Base-by-base conservation (phyloP, 495 filamentous ascomycete genomes). In the Penicillium antarcticum region DNA sequence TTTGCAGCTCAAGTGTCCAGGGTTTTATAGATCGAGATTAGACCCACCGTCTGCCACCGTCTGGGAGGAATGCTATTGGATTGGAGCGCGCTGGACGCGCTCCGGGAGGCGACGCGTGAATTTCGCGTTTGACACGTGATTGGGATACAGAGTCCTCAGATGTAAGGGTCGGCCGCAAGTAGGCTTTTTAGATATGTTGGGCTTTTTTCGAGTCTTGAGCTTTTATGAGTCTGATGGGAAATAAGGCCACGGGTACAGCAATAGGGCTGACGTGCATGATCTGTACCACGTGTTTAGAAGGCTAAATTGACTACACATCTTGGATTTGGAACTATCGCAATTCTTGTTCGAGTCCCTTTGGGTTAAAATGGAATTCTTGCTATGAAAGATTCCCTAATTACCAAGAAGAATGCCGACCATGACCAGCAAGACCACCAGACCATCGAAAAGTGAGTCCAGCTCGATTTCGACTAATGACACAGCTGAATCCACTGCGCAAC, bases 401-500 rank as follows among this genome's bases (percentile, higher is more conserved):
- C 8, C 26, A 7, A 29, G 6, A 29, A 29, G 7, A 47, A 39
- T n/a, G 14, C 45, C 45, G 10, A 18, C 8, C 5, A 8, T 29
- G 8, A 36, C 13, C 6, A 14, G n/a, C n/a, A 18, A 38, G 21
- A n/a, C n/a, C n/a, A n/a, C n/a, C n/a, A 23, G 5, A 14, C 36
- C 4, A 39, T 9, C 3, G 6, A 32, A 10, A 13, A 23, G 2
- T 6, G 40, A 44, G 51, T 38, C 48, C 54, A 33, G 50, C 50
- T 51, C 42, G 23, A 1, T 10, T 9, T 29, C 33, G 31, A 31
- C 51, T 58, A 77, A 61, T 76, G 73, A 48, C 70, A 76, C 1
- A 75, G 52, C 9, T 67, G 60, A 52, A 75, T 78, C 75, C 75
- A 78, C 39, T 69, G 58, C 8, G 73, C 65, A 37, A 77, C 50